Conservation (phyloP, 2,329 filamentous ascomycete genomes). For the Lecanicillium sp. region DNA sequence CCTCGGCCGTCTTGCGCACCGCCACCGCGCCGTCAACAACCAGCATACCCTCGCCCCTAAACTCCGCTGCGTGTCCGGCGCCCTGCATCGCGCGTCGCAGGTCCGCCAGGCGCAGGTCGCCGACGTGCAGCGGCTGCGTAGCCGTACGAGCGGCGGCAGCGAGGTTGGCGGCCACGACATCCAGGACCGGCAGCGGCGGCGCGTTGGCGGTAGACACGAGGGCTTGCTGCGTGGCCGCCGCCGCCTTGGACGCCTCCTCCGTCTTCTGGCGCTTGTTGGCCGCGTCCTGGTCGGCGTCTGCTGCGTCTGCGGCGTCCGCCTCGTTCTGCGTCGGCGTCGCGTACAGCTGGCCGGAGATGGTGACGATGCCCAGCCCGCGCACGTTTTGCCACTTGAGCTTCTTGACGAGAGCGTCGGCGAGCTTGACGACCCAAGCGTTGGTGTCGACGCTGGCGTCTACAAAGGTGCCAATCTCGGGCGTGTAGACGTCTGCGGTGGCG, state of each 20-base stretch:
- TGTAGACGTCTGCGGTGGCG: constrained; percentile 65
- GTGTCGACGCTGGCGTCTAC: constrained; percentile 95
- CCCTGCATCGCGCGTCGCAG: constrained; percentile 76
- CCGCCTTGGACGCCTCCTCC: constrained; percentile 22
- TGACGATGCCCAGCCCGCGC: constrained; percentile 80
- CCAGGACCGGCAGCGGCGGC: constrained; percentile 38
- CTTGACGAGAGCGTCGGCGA: constrained; percentile 77
- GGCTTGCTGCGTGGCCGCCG: constrained; percentile 11
- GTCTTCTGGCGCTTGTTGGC: constrained; percentile 44
- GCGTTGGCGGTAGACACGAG: neutral
- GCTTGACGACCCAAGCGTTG: constrained; percentile 91
- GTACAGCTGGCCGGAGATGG: constrained; percentile 68
- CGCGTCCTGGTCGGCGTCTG: constrained; percentile 40
- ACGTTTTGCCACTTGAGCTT: constrained; percentile 93
- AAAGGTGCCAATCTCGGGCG: constrained; percentile 62
- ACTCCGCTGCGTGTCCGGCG: constrained; percentile 80
- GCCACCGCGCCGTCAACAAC: constrained; percentile 84
- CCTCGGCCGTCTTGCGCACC: constrained; percentile 81
- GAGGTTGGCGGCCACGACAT: constrained; percentile 49
- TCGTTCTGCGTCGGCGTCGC: constrained; percentile 20
- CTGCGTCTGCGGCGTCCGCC: constrained; percentile 37
- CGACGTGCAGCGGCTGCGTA: constrained; percentile 86
- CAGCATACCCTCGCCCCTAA: constrained; percentile 85
- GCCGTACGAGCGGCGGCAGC: constrained; percentile 67
- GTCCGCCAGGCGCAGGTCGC: constrained; percentile 83